These are phyloP conservation scores for Aspergillus bertholletiae DNA, from an alignment of 495 filamentous ascomycete genomes.

Conservation along the genomic window DNA sequence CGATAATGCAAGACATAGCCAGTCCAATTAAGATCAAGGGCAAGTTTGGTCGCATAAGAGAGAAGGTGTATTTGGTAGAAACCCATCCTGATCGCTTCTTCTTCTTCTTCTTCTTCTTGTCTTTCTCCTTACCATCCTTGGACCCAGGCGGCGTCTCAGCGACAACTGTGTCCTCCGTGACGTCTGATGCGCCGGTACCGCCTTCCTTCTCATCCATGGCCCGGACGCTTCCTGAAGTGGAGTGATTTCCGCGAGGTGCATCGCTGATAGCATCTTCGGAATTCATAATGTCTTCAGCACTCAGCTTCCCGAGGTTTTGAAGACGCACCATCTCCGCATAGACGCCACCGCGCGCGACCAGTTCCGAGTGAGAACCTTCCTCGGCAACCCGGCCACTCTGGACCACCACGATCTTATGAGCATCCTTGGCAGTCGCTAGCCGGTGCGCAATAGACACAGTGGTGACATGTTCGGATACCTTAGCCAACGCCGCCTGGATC, in stretches of 20 bases:
- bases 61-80: slow-evolving; percentile 18
- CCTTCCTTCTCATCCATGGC: slow-evolving; percentile 15
- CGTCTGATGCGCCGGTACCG: slow-evolving; percentile 11
- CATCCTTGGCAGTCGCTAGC: slow-evolving; percentile 44
- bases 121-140: slow-evolving; percentile 12
- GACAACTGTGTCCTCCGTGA: slow-evolving; percentile 34
- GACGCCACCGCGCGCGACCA: slow-evolving; percentile 26
- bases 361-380: slow-evolving; percentile 44
- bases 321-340: slow-evolving; percentile 41
- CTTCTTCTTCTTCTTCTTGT: slow-evolving; percentile 9
- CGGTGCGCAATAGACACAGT: slow-evolving; percentile 41
- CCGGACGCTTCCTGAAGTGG: background rate
- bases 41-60: slow-evolving; percentile 29
- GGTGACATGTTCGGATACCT: slow-evolving; percentile 34
- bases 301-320: slow-evolving; percentile 28
- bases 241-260: slow-evolving; percentile 1
- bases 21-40: slow-evolving; percentile 31
- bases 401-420: slow-evolving; percentile 60
- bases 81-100: slow-evolving; percentile 22
- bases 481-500: slow-evolving; percentile 44
- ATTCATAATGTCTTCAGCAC: background rate
- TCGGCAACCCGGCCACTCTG: slow-evolving; percentile 48
- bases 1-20: slow-evolving; percentile 33
- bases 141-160: slow-evolving; percentile 7
- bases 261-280: slow-evolving; percentile 15